Conservation (phyloP, 495 filamentous ascomycete species). For the Penicillium alfredii region DNA sequence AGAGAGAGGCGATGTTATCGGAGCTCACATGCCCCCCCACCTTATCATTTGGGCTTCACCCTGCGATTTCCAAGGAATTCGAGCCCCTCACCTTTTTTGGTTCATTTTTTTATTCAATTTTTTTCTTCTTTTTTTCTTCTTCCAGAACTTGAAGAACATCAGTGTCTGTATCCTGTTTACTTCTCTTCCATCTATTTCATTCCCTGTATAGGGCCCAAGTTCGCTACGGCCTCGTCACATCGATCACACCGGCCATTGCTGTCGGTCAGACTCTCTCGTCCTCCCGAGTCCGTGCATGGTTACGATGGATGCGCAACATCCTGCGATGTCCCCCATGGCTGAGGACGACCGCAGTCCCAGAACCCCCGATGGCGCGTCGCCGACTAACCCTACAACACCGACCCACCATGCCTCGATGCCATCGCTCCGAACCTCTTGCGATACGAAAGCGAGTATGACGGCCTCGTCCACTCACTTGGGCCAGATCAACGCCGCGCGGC, state of each 20-base stretch:
- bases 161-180: no score
- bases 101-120: neutral
- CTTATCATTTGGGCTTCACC: no score
- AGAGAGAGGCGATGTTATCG: no score
- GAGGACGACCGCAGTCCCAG: conserved; percentile 25
- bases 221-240: conserved; percentile 20
- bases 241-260: conserved; percentile 22
- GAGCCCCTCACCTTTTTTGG: no score
- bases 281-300: conserved; percentile 8
- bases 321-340: conserved; percentile 13
- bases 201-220: conserved; percentile 7
- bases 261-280: conserved; percentile 15
- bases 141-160: no score
- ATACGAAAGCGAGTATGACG: conserved; percentile 49
- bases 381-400: conserved; percentile 2
- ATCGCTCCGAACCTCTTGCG: conserved; percentile 22
- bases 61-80: no score
- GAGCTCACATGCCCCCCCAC: no score
- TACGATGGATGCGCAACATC: conserved; percentile 14
- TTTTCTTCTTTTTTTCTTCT: neutral
- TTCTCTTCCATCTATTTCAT: neutral
- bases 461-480: conserved; percentile 74
- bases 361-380: conserved; percentile 3
- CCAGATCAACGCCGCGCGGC: conserved; percentile 72
- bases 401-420: conserved; percentile 19